Evolutionary conservation across 345 rosid genomes (phyloP).

Genomic region (Populus simonii): DNA sequence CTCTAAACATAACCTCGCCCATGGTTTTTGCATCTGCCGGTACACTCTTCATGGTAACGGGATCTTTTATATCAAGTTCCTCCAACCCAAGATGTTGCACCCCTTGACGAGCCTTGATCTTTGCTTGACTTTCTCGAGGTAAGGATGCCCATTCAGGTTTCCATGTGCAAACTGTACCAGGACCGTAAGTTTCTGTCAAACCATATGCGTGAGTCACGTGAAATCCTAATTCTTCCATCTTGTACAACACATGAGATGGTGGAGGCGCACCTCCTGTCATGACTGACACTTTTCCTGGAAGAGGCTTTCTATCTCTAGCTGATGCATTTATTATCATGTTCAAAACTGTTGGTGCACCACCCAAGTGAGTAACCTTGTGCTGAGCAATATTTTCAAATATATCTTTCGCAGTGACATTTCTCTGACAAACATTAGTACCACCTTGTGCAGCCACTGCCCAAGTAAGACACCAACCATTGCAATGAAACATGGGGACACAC

Average conservation of each 20-base stretch:
- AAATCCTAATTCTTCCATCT: slow-evolving; percentile 30
- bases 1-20: slow-evolving; percentile 46
- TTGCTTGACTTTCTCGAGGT: slow-evolving; percentile 31
- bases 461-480: slow-evolving; percentile 34
- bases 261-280: slow-evolving; percentile 36
- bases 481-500: slow-evolving; percentile 38
- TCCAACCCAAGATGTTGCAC: slow-evolving; percentile 38
- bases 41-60: slow-evolving; percentile 36
- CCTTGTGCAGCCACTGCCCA: slow-evolving; percentile 37
- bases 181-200: slow-evolving; percentile 34
- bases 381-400: slow-evolving; percentile 19
- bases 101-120: slow-evolving; percentile 39
- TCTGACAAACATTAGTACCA: slow-evolving; percentile 26
- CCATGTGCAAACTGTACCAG: slow-evolving; percentile 27
- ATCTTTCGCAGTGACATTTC: slow-evolving; percentile 16
- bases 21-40: slow-evolving; percentile 37
- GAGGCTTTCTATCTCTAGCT: slow-evolving; percentile 3
- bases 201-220: slow-evolving; percentile 27
- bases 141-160: slow-evolving; percentile 32
- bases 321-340: slow-evolving; percentile 26
- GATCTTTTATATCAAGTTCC: slow-evolving; percentile 35
- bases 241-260: slow-evolving; percentile 21
- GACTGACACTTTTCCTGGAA: slow-evolving; percentile 21
- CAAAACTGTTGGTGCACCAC: slow-evolving; percentile 33
- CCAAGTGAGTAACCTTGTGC: slow-evolving; percentile 31